Evolutionary conservation across 495 filamentous ascomycete species (phyloP).

Genomic region (Bryoglossum gracile): DNA sequence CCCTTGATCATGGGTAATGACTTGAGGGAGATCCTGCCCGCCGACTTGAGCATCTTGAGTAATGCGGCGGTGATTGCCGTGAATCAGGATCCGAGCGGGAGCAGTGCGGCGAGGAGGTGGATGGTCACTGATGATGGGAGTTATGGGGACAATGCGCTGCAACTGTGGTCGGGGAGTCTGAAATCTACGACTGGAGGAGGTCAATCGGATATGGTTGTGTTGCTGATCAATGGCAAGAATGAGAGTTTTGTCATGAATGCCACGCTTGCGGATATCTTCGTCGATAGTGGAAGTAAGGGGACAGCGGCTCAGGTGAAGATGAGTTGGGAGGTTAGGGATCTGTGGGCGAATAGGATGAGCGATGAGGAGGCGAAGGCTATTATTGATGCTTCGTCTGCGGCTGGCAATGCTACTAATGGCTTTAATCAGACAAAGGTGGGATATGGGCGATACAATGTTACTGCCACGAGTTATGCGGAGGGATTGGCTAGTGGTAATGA

Average conservation of each 20-base stretch:
- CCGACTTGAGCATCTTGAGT: constrained; percentile 47
- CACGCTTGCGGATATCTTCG: constrained; percentile 47
- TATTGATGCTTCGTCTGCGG: constrained; percentile 29
- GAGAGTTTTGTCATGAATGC: constrained; percentile 38
- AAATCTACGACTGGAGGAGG: constrained; percentile 27
- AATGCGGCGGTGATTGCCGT: constrained; percentile 54
- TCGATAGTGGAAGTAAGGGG: constrained; percentile 36
- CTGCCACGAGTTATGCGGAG: constrained; percentile 33
- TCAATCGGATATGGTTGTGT: constrained; percentile 40
- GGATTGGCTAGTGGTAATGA: constrained; percentile 31
- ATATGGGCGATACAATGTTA: constrained; percentile 33
- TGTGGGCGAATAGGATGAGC: constrained; percentile 49
- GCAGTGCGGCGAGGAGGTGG: constrained; percentile 34
- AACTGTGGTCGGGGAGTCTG: constrained; percentile 42
- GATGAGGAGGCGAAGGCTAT: constrained; percentile 36
- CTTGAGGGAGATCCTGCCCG: constrained; percentile 35
- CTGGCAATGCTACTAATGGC: constrained; percentile 24
- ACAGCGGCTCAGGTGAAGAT: constrained; percentile 30
- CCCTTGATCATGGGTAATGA: constrained; percentile 37
- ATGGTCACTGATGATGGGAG: constrained; percentile 27
- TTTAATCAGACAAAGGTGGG: constrained; percentile 28
- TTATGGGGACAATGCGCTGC: constrained; percentile 34
- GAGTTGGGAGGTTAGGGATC: constrained; percentile 47
- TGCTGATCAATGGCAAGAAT: constrained; percentile 42
- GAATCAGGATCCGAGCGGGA: constrained; percentile 48